A percentile compares a stretch with the other conserved stretches of the same genome.
Evolutionary conservation across 2,329 filamentous ascomycete species (phyloP).

Genomic region (Nannizzia gypsea): DNA sequence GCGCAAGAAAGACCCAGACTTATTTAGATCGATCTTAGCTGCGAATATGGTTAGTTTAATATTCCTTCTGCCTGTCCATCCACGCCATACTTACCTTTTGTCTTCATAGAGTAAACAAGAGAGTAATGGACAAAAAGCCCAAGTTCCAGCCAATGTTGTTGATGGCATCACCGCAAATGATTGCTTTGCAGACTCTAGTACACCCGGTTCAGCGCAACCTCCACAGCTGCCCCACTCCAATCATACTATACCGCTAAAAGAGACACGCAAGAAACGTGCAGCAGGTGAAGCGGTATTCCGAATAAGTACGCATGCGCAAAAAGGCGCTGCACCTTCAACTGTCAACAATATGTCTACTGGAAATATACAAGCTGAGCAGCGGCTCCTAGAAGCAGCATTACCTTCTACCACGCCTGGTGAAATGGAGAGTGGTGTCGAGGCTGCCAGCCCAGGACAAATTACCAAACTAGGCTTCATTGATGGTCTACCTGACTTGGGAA

Average conservation of each 20-base stretch:
- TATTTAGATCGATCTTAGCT: constrained; percentile 45
- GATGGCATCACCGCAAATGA: too few relatives aligned
- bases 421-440: too few relatives aligned
- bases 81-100: not conserved
- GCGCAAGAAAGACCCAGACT: constrained; percentile 44
- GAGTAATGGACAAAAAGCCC: not conserved
- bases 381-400: not conserved
- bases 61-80: not conserved
- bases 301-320: not conserved
- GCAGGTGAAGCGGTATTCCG: not conserved
- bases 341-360: not conserved
- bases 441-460: not conserved
- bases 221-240: not conserved
- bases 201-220: not conserved
- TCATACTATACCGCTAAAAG: not conserved
- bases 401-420: not conserved
- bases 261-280: not conserved
- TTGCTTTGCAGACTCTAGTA: not conserved
- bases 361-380: not conserved
- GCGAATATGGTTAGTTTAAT: constrained; percentile 28
- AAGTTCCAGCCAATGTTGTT: not conserved
- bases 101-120: not conserved
- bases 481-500: constrained; percentile 11
- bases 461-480: not conserved
- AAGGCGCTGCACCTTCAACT: not conserved